Base-by-base conservation (phyloP, 257 asterid genomes). In the Scutellaria minor region DNA sequence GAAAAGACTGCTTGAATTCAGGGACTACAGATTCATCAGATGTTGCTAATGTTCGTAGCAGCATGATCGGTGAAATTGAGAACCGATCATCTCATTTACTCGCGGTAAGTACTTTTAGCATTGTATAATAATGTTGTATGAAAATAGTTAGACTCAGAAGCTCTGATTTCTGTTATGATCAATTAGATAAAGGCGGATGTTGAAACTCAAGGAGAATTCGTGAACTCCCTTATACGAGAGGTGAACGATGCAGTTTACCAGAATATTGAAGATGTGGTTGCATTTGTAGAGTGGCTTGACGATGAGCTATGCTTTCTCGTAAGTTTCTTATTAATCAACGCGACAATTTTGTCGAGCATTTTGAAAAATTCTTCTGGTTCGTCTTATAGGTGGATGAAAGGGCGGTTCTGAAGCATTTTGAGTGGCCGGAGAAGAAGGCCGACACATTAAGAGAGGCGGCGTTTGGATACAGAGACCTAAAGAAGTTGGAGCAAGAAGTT, bases 361-460 rank as follows among this genome's bases (percentile, higher is more conserved):
- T 31, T 31, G 37, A 31, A 31, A 31, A 31, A 1, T 2, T 31
- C 37, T 31, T 31, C 37, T 31, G 37, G 5, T 31, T 31, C 37
- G 68, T 69, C 47, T 68, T 68, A 5, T 68, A 92, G 98, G 98
- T 90, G 81, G 98, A 92, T 14, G 98, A 92, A 70, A 85, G 97
- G 81, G 98, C 98, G 63, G 98, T 92, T 64, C 77, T 92, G 77
- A 92, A 90, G 86, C 98, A 92, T 87, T 92, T 92, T 31, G 92
- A 90, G 40, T 92, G 98, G 98, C 98, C 98, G 51, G 97, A 92
- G 83, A 92, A 85, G 82, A 92, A 90, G 72, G 98, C 98, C 0
- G 98, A 92, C 69, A 87, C 95, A 13, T 71, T 92, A 70, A 79
- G 98, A 55, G 98, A 92, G 82, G 96, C 97, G 11, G 96, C 98